These are phyloP conservation scores for Kluyveromyces aestuarii DNA, from an alignment of 805 yeast genomes.

Conservation along the genomic window DNA sequence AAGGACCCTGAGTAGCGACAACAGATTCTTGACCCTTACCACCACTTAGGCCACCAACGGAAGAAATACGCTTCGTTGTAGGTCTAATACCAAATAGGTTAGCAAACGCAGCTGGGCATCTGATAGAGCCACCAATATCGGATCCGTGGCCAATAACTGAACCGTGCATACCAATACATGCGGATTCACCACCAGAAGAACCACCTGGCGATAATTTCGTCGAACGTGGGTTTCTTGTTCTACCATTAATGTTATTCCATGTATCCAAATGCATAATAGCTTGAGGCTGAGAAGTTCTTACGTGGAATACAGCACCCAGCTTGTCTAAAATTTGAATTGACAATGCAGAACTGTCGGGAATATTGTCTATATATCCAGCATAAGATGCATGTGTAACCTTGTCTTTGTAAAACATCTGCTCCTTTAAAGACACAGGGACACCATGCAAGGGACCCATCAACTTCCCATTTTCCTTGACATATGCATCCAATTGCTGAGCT, in stretches of 20 bases:
- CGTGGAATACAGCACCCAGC: constrained; percentile 54
- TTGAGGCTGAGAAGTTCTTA: constrained; percentile 63
- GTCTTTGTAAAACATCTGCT: constrained; percentile 48
- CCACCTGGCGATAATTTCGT: constrained; percentile 57
- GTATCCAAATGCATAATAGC: constrained; percentile 62
- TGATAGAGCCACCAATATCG: constrained; percentile 64
- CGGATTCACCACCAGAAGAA: constrained; percentile 69
- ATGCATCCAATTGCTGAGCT: constrained; percentile 51
- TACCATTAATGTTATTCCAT: constrained; percentile 49
- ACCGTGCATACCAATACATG: constrained; percentile 48
- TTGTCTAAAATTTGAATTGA: constrained; percentile 39
- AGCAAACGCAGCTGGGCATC: constrained; percentile 59
- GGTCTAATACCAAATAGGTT: constrained; percentile 60
- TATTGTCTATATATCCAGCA: constrained; percentile 41
- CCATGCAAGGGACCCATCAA: constrained; percentile 63
- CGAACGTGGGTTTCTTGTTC: constrained; percentile 51
- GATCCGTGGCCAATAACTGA: constrained; percentile 59
- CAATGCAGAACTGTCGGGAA: constrained; percentile 38
- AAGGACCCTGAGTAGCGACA: constrained; percentile 59
- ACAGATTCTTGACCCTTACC: constrained; percentile 61
- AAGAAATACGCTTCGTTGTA: constrained; percentile 44
- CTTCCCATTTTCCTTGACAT: constrained; percentile 38
- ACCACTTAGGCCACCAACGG: constrained; percentile 36
- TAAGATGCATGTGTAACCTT: constrained; percentile 52
- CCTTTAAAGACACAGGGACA: constrained; percentile 58